Conservation (phyloP, 805 yeast species). For the Metschnikowia gruessii region DNA sequence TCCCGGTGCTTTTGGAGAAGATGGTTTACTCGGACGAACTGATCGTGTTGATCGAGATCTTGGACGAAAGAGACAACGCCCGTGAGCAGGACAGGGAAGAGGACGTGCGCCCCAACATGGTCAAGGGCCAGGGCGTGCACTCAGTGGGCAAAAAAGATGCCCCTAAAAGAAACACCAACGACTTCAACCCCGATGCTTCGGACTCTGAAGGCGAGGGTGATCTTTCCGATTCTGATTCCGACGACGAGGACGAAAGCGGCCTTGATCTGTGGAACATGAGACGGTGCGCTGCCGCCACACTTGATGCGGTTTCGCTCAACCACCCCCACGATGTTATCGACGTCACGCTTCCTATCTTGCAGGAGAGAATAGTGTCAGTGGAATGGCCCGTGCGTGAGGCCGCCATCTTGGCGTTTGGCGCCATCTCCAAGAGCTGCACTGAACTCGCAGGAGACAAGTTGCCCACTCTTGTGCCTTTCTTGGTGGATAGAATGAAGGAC, state of each 20-base stretch:
- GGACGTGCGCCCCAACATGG: constrained; percentile 81
- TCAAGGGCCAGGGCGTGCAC: constrained; percentile 53
- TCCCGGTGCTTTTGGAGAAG: constrained; percentile 74
- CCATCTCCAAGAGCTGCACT: constrained; percentile 85
- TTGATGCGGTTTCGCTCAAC: constrained; percentile 72
- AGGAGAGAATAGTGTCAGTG: constrained; percentile 61
- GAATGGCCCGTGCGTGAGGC: constrained; percentile 94
- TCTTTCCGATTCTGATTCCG: constrained; percentile 58
- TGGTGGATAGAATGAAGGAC: constrained; percentile 77
- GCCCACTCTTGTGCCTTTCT: constrained; percentile 78
- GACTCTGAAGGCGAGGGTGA: constrained; percentile 27
- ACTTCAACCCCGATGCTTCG: constrained; percentile 1
- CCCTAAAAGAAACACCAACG: neutral
- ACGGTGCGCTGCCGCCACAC: constrained; percentile 91
- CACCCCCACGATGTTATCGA: constrained; percentile 66
- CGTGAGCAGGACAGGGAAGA: constrained; percentile 77
- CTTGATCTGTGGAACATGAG: constrained; percentile 85
- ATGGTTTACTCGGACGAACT: constrained; percentile 91
- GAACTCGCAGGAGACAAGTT: constrained; percentile 67
- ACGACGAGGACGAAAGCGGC: constrained; percentile 58
- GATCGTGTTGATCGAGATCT: constrained; percentile 55
- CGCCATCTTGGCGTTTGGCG: constrained; percentile 91
- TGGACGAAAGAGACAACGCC: constrained; percentile 75
- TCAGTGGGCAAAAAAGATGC: constrained; percentile 21
- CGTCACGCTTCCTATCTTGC: constrained; percentile 69